Conservation (phyloP, 2,329 filamentous ascomycete genomes). For the Boeremia lycopersici region DNA sequence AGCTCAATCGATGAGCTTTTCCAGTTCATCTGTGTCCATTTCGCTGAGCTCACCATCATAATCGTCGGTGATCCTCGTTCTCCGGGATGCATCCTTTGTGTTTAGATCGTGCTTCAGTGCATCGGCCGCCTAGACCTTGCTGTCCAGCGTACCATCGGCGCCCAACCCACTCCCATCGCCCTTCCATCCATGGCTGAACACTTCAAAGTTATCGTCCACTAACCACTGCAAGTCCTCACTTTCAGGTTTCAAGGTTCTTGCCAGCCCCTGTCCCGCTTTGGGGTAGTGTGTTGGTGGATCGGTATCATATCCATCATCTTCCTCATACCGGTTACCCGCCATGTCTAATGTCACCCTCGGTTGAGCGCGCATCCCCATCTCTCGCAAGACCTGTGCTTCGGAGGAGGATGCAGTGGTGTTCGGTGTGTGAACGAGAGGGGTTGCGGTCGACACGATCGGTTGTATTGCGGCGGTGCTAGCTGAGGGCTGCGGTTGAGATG, state of each 20-base stretch:
- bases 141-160: conserved; percentile 30
- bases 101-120: not conserved
- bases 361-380: conserved; percentile 23
- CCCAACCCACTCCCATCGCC: conserved; percentile 42
- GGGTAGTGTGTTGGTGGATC: conserved; percentile 65
- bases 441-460: conserved; percentile 41
- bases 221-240: conserved; percentile 66
- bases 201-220: conserved; percentile 64
- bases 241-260: conserved; percentile 59
- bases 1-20: conserved; percentile 8
- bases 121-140: conserved; percentile 12
- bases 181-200: conserved; percentile 60
- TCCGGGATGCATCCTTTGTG: not conserved
- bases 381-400: conserved; percentile 42
- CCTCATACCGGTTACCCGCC: conserved; percentile 36
- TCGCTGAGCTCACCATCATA: conserved; percentile 1
- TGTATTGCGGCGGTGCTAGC: conserved; percentile 18
- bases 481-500: conserved; percentile 22
- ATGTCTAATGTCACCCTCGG: conserved; percentile 28
- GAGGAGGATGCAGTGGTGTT: conserved; percentile 38
- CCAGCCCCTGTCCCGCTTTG: conserved; percentile 65
- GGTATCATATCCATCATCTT: conserved; percentile 60
- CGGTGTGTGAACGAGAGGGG: conserved; percentile 27
- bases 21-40: conserved; percentile 13
- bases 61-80: not conserved